Percentiles rank a stretch among this genome's conserved stretches.
Conservation (phyloP, 108 stramenopile genomes). For the Fragilaria crotonensis region DNA sequence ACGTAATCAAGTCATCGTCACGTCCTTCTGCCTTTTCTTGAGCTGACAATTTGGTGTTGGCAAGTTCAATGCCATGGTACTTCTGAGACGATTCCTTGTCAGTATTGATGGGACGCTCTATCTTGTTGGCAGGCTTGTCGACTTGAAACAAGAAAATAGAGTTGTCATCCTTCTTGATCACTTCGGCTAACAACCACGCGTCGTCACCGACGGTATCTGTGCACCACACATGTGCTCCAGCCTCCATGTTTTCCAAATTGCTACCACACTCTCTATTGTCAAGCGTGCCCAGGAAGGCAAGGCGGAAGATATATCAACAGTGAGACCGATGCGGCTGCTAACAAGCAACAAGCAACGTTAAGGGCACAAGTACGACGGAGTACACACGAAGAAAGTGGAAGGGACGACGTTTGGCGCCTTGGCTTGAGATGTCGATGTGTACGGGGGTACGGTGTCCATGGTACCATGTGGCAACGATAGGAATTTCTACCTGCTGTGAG, state of each 20-base stretch:
- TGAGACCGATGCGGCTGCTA: too few species aligned
- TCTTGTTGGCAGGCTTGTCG: slow-evolving; percentile 33
- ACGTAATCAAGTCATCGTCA: slow-evolving; percentile 89
- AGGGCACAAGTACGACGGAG: too few species aligned
- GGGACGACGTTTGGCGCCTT: too few species aligned
- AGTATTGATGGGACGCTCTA: slow-evolving; percentile 34
- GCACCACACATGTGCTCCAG: slow-evolving; percentile 76
- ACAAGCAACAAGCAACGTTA: too few species aligned
- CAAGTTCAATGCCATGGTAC: slow-evolving; percentile 82
- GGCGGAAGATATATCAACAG: too few species aligned
- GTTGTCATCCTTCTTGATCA: slow-evolving; percentile 43
- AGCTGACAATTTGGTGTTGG: slow-evolving; percentile 62
- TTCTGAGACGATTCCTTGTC: slow-evolving; percentile 48
- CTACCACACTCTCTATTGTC: not conserved
- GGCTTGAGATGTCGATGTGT: too few species aligned
- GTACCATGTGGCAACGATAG: too few species aligned
- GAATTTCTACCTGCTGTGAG: too few species aligned
- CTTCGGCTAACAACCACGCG: slow-evolving; percentile 81
- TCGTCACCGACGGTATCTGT: slow-evolving; percentile 68
- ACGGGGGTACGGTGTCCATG: too few species aligned
- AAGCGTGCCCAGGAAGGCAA: too few species aligned
- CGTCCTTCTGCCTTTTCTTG: slow-evolving; percentile 67
- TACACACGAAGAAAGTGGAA: too few species aligned
- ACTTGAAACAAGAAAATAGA: slow-evolving; percentile 47
- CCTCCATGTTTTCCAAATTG: slow-evolving; percentile 66